Percentiles rank a stretch among this genome's conserved stretches.
Conservation (phyloP, 2,329 filamentous ascomycete genomes). For the Aspergillaceae sp. region DNA sequence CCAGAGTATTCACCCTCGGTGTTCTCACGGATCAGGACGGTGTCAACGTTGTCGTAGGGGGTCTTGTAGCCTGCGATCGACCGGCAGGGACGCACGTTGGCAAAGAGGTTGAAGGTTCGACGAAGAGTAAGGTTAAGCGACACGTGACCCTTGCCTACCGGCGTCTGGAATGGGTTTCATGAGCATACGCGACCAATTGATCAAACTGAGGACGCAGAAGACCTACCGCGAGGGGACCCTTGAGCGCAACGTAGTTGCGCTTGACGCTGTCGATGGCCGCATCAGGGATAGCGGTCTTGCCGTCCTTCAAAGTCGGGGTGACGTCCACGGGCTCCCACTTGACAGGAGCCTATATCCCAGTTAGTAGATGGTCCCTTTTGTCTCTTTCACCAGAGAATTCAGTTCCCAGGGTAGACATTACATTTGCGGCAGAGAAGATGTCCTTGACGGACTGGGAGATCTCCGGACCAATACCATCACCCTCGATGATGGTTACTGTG, state of each 20-base stretch:
- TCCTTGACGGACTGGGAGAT: conserved; percentile 98
- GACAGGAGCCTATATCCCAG: conserved; percentile 62
- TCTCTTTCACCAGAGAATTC: conserved; percentile 1
- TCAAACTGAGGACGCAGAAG: not conserved
- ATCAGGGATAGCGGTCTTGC: conserved; percentile 90
- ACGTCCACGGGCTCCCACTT: conserved; percentile 97
- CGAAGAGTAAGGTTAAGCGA: conserved; percentile 97
- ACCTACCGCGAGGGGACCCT: conserved; percentile 89
- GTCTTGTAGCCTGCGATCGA: conserved; percentile 98
- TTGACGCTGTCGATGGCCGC: conserved; percentile 87
- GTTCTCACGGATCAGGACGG: conserved; percentile 97
- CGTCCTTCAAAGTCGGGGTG: conserved; percentile 84
- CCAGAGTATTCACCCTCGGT: conserved; percentile 99
- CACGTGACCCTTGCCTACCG: conserved; percentile 97
- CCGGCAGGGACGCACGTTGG: conserved; percentile 95
- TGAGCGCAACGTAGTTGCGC: conserved; percentile 94
- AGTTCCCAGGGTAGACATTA: conserved; percentile 31
- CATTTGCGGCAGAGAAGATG: conserved; percentile 92
- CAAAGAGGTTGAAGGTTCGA: conserved; percentile 99
- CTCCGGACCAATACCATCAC: conserved; percentile 96
- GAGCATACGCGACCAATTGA: conserved; percentile 13
- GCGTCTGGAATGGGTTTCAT: conserved; percentile 53
- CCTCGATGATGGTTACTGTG: conserved; percentile 94
- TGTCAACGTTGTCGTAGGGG: conserved; percentile 93
- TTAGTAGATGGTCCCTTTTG: conserved; percentile 18